Base-by-base conservation (phyloP, 2,329 filamentous ascomycete species). In the Fusarium oxysporum region DNA sequence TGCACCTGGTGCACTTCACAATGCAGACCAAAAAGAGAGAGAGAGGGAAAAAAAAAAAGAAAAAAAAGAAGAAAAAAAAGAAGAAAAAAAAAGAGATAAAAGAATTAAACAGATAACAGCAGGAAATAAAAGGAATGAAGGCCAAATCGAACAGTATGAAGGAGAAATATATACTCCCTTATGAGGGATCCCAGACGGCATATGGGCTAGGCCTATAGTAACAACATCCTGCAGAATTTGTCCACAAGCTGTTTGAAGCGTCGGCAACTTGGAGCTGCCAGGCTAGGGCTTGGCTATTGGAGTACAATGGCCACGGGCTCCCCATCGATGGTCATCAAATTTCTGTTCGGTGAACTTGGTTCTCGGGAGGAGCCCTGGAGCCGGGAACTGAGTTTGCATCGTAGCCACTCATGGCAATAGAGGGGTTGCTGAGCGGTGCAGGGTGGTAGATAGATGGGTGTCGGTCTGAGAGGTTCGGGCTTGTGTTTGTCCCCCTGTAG, bases 361-460 rank as follows among this genome's bases (percentile, higher is more conserved):
- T 50, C 10, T 53, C 58, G 23, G 67, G 67, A 25, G 68, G 38
- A 21, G 56, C 58, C 35, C 68, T 65, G 19, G 23, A 58, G n/a
- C 40, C 55, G 41, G 67, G 33, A 38, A 68, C 30, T 17, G 51
- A 44, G 55, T 47, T 64, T 55, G 50, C n/a, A 28, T 47, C 56
- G 43, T 73, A 73, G 33, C 63, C 23, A 23, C 56, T 25, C 12
- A 74, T 50, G 14, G 43, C 30, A 17, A 59, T 23, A 25, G 69
- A 56, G 23, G 62, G 37, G 14, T 74, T 72, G 16, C 84, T 69
- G 75, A 87, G 82, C 51, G 86, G 84, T 56, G 88, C 86, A 5
- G 85, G 79, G 59, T 85, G 85, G 65, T 90, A 90, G 37, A 87
- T 73, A 33, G 86, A 83, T 48, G 84, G 83, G 40, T 87, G 86